A percentile compares a stretch with the other conserved stretches of the same genome.
phyloP scores from a whole-genome alignment of 2,329 filamentous ascomycete genomes.

The Colletotrichum salicis region DNA sequence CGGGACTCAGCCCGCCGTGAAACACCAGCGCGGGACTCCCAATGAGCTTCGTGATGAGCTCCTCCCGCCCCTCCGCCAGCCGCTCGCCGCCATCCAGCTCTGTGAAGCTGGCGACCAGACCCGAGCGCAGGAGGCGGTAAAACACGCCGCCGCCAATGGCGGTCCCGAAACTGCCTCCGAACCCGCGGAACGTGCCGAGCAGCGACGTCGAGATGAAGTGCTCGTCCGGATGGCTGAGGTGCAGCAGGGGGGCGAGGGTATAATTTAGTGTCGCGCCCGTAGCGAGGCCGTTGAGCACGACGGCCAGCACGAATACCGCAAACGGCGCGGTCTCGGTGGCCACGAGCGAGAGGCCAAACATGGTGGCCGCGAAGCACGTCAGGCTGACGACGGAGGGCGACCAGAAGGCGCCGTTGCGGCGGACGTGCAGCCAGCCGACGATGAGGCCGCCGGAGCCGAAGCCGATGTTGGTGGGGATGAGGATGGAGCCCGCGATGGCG shows the following conservation, averaged over 20 bases:
- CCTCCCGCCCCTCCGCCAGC: slow-evolving; percentile 46
- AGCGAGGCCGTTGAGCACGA: slow-evolving; percentile 77
- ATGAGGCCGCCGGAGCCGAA: slow-evolving; percentile 80
- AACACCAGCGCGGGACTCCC: slow-evolving; percentile 64
- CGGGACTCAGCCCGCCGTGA: slow-evolving; percentile 50
- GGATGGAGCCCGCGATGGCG: slow-evolving; percentile 76
- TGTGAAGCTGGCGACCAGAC: slow-evolving; percentile 68
- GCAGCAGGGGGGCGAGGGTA: slow-evolving; percentile 81
- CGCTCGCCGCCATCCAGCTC: slow-evolving; percentile 52
- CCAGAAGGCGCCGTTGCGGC: slow-evolving; percentile 79
- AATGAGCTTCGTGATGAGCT: slow-evolving; percentile 58
- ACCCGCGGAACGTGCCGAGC: slow-evolving; percentile 82
- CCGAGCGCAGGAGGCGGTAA: slow-evolving; percentile 65
- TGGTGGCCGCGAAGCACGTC: slow-evolving; percentile 68
- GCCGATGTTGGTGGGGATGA: slow-evolving; percentile 84
- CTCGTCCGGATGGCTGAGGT: slow-evolving; percentile 72
- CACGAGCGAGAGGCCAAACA: slow-evolving; percentile 65
- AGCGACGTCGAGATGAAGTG: slow-evolving; percentile 83
- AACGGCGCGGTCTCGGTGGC: slow-evolving; percentile 64
- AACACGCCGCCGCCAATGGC: slow-evolving; percentile 84
- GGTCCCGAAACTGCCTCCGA: slow-evolving; percentile 83
- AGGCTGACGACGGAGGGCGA: slow-evolving; percentile 69
- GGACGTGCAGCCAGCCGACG: slow-evolving; percentile 81
- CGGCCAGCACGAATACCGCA: slow-evolving; percentile 64
- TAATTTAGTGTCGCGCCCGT: slow-evolving; percentile 83